A percentile compares a stretch with the other conserved stretches of the same genome.
Conservation (phyloP, 208 protist species). For the Leishmania guyanensis region DNA sequence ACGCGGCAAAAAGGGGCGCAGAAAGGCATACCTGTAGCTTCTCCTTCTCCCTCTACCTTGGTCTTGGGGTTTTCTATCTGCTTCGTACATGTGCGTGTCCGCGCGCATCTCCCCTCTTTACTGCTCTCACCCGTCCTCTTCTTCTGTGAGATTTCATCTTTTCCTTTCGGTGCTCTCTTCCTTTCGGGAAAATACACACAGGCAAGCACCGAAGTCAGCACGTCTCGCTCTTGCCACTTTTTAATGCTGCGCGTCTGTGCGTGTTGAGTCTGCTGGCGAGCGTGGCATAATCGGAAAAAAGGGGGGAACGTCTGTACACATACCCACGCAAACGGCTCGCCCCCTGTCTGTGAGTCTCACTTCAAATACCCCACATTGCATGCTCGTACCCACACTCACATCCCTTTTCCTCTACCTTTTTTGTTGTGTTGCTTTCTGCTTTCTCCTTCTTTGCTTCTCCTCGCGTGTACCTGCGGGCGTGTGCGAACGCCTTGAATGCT, state of each 20-base stretch:
- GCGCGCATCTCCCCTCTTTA: background rate
- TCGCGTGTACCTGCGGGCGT: background rate
- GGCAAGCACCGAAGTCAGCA: background rate
- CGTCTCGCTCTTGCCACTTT: background rate
- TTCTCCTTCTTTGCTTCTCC: background rate
- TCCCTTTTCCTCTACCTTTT: background rate
- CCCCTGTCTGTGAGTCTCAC: background rate
- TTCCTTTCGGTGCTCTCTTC: background rate
- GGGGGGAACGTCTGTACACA: constrained; percentile 12
- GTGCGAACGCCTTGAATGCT: background rate
- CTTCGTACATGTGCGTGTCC: background rate
- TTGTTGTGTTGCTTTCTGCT: background rate
- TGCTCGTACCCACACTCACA: background rate
- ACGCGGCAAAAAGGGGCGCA: background rate
- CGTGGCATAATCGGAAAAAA: background rate
- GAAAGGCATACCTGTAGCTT: background rate
- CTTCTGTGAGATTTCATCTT: background rate
- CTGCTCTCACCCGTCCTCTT: background rate
- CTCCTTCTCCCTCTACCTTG: background rate
- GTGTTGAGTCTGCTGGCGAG: background rate
- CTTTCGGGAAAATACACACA: background rate
- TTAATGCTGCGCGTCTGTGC: background rate
- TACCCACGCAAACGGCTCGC: background rate
- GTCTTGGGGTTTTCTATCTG: background rate
- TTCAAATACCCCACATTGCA: background rate